phyloP scores from a whole-genome alignment of 106 monocot genomes.

The Apostasia ramifera region DNA sequence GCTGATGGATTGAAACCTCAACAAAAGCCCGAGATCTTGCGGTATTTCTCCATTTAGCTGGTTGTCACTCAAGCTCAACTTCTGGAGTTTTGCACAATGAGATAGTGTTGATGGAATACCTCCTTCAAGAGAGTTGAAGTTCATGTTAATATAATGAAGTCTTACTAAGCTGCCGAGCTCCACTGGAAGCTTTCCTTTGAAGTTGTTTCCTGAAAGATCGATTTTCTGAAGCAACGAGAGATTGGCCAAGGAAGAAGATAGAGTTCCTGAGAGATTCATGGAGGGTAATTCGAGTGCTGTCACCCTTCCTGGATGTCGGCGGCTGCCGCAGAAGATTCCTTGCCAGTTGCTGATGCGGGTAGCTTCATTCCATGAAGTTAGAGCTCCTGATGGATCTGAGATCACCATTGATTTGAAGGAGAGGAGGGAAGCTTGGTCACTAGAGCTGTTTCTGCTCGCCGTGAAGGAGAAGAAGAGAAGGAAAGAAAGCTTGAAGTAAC shows the following conservation, averaged over 20 bases:
- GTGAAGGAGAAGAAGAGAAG: too few relatives aligned
- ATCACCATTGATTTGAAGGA: too few relatives aligned
- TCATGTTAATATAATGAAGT: slow-evolving; percentile 8
- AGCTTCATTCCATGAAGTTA: too few relatives aligned
- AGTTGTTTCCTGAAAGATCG: slow-evolving; percentile 14
- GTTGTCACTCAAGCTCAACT: slow-evolving; percentile 11
- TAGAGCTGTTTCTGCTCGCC: too few relatives aligned
- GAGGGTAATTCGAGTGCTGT: slow-evolving; percentile 9
- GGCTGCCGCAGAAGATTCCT: slow-evolving; percentile 7
- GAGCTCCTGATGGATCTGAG: too few relatives aligned
- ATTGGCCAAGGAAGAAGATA: slow-evolving; percentile 22
- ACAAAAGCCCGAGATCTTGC: not conserved
- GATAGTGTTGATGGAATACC: slow-evolving; percentile 14
- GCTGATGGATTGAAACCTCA: not conserved
- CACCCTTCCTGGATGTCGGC: slow-evolving; percentile 12
- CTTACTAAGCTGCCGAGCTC: slow-evolving; percentile 14
- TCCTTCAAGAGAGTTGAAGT: slow-evolving; percentile 21
- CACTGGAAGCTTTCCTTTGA: slow-evolving; percentile 9
- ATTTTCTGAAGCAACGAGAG: slow-evolving; percentile 26
- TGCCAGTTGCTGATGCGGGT: not conserved
- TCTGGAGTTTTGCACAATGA: not conserved
- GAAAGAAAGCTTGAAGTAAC: too few relatives aligned
- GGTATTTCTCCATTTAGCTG: slow-evolving; percentile 20
- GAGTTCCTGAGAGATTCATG: slow-evolving; percentile 8
- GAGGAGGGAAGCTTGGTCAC: too few relatives aligned